Conservation (phyloP, 129 eudicot species). For the carrot (Daucus carota) region DNA sequence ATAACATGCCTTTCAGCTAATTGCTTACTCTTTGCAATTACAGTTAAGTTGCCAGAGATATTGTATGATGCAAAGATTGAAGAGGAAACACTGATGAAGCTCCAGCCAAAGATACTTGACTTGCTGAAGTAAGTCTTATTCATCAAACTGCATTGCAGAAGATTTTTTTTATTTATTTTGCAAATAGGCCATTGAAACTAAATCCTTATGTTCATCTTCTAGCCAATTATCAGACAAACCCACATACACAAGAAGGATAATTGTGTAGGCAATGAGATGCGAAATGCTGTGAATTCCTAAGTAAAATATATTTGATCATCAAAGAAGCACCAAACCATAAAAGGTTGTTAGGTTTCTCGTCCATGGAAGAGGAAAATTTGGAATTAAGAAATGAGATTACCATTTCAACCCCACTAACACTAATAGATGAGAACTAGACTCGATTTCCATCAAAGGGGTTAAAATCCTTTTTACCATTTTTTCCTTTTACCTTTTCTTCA, state of each 20-base stretch:
- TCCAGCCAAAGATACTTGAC: constrained; percentile 29
- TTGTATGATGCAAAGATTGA: constrained; percentile 29
- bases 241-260: not conserved
- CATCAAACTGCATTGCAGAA: not conserved
- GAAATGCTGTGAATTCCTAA: not conserved
- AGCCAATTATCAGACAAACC: not conserved
- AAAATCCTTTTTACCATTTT: not conserved
- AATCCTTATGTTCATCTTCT: not conserved
- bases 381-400: not conserved
- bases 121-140: constrained; percentile 30
- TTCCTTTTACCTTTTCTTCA: not conserved
- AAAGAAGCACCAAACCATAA: not conserved
- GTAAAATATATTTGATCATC: not conserved
- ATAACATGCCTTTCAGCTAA: not conserved
- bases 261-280: not conserved
- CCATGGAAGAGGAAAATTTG: not conserved
- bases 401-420: not conserved
- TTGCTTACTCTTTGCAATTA: not conserved
- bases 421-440: not conserved
- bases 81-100: constrained; percentile 19
- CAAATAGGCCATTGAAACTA: not conserved
- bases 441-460: not conserved
- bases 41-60: constrained; percentile 49
- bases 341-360: not conserved
- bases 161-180: too few species aligned